Base-by-base conservation (phyloP, 2,329 filamentous ascomycete genomes). In the Chaetomium olivaceum region DNA sequence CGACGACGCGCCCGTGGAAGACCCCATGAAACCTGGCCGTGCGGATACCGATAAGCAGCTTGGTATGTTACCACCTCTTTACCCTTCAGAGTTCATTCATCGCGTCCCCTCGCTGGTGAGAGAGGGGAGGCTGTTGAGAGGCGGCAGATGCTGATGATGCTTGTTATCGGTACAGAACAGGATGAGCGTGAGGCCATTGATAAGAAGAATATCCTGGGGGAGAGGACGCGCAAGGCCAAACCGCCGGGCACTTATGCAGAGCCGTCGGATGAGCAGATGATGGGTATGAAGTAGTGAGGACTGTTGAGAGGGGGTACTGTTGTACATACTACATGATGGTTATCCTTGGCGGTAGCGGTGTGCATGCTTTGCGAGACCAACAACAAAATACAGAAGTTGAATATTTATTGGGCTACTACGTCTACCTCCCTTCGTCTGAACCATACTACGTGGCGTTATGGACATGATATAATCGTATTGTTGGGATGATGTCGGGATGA, bases 111-210 rank as follows among this genome's bases (percentile, higher is more conserved):
- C 27, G 6, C 3, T 29, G 3, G 27, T 29, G 27, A 6, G 27
- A 6, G 27, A 6, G 27, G 8, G 46, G 46, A 8, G 46, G n/a
- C 14, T 54, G 52, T 31, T 5, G 33, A 25, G 16, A 8, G 31
- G 31, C 2, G 9, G 29, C 4, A 31, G 29, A 27, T 59, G 55
- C 27, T 58, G 55, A 50, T 56, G 51, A 29, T 8, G 7, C 36
- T 43, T 51, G 39, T 21, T 48, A 19, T 3, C 6, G 8, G 29
- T 16, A 21, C 43, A 71, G 69, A 69, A 52, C 50, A 61, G 11
- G 69, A 71, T 25, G 69, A 70, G 5, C 57, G 54, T 12, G 69
- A 71, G 58, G 68, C 69, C 1, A 68, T 71, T 14, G 67, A 70
- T 29, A 61, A 51, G 36, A 33, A 23, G 0, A 70, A 71, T 23